Percentiles rank a stretch among this genome's conserved stretches.
phyloP scores from a whole-genome alignment of 495 filamentous ascomycete genomes.

The Xylaria cubensis region DNA sequence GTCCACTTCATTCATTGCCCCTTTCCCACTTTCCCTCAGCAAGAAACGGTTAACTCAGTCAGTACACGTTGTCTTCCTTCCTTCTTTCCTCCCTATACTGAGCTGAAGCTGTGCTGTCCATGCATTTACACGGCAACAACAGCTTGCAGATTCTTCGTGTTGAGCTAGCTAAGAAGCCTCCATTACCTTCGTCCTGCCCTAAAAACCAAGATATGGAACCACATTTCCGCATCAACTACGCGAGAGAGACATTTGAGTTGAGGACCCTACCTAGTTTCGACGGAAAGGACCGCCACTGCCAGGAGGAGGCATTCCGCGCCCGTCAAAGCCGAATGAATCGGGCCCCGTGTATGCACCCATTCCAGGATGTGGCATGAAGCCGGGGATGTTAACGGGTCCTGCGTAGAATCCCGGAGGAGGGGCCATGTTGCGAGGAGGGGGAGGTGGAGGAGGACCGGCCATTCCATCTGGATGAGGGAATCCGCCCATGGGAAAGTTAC shows the following conservation, averaged over 20 bases:
- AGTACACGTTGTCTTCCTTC: background rate
- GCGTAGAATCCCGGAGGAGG: constrained; percentile 55
- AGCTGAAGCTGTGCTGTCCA: background rate
- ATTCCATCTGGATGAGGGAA: constrained; percentile 52
- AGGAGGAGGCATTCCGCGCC: constrained; percentile 51
- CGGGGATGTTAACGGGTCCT: constrained; percentile 42
- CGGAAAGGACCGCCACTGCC: constrained; percentile 42
- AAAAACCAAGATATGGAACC: constrained; percentile 8
- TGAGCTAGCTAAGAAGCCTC: constrained; percentile 1
- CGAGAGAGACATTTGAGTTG: background rate
- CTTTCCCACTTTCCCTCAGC: background rate
- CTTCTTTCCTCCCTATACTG: background rate
- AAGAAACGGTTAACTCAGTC: background rate
- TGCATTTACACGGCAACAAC: background rate
- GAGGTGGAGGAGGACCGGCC: constrained; percentile 42
- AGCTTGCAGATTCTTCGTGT: background rate
- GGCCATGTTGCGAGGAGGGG: constrained; percentile 26
- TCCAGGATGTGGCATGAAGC: constrained; percentile 51
- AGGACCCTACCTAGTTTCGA: constrained; percentile 37
- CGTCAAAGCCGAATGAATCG: constrained; percentile 53
- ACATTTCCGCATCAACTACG: background rate
- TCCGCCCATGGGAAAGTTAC: constrained; percentile 56
- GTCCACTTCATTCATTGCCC: background rate
- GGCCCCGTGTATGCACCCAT: constrained; percentile 58
- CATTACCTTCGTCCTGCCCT: background rate